Conservation (phyloP, 495 filamentous ascomycete genomes). For the Evansstolkia leycettana region DNA sequence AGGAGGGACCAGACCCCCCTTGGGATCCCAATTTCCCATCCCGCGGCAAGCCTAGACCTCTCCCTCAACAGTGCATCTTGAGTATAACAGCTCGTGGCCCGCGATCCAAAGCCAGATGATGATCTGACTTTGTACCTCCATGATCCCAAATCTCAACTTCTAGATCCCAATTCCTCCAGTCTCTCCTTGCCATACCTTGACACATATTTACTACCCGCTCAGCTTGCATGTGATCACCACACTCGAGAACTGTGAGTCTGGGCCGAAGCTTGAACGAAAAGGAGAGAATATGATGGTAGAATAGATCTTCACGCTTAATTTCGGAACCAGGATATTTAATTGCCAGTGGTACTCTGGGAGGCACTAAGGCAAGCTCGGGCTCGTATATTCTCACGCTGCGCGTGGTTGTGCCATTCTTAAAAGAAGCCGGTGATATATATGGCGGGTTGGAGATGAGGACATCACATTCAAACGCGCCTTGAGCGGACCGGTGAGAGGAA, state of each 20-base stretch:
- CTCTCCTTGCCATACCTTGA: not conserved
- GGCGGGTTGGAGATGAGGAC: slow-evolving; percentile 85
- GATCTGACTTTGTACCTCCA: not conserved
- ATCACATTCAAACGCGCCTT: slow-evolving; percentile 33
- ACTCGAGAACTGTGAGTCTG: slow-evolving; percentile 25
- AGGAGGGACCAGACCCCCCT: no score
- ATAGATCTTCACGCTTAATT: slow-evolving; percentile 21
- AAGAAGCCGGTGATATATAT: slow-evolving; percentile 60
- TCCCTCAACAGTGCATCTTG: no score
- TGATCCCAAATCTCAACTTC: not conserved
- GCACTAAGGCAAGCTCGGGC: slow-evolving; percentile 68
- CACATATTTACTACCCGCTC: slow-evolving; percentile 11
- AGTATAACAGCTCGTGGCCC: no score
- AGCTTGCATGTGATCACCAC: slow-evolving; percentile 24
- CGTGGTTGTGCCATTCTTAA: slow-evolving; percentile 41
- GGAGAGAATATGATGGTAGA: slow-evolving; percentile 22
- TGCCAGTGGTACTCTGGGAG: slow-evolving; percentile 17
- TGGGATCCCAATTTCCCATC: no score
- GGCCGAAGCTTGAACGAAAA: slow-evolving; percentile 10
- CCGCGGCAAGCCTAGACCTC: no score
- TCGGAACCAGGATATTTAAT: not conserved
- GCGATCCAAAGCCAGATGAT: not conserved
- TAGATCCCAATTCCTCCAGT: not conserved
- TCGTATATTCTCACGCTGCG: slow-evolving; percentile 72
- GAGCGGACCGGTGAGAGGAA: not conserved